Base-by-base conservation (phyloP, 2,329 filamentous ascomycete genomes). In the Exophiala viscosa region DNA sequence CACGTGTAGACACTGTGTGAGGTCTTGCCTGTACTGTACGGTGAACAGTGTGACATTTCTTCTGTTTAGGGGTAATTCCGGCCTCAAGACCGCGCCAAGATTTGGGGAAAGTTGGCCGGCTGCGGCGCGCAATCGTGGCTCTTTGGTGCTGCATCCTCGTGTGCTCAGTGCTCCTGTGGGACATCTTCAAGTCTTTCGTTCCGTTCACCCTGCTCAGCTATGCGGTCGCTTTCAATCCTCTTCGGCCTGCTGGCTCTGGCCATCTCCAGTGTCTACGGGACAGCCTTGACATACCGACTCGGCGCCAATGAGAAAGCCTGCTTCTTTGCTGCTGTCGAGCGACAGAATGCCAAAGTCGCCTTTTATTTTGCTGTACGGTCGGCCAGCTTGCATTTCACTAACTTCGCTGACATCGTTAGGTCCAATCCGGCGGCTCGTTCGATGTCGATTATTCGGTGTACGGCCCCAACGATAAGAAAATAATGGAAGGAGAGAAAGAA, bases 391-490 rank as follows among this genome's bases (percentile, higher is more conserved):
- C 5, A 10, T 11, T 14, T 48, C 41, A 28, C 28, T 34, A 41
- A 14, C 9, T n/a, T 23, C 17, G 33, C 18, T 44, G 13, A 49
- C 44, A 18, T 14, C 3, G 18, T 13, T 36, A 96, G 91, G 91
- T 96, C 42, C 93, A 99, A 95, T 92, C 91, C 7, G 93, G 93
- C 67, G 95, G 93, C 64, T 92, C 90, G 28, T 99, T 99, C 75
- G 93, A 99, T 77, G 82, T 99, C 73, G 90, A 97, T 71, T 99
- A 96, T 76, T 74, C 83, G 54, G 92, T 99, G 50, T 82, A 84
- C 45, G 90, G 89, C 15, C 93, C 95, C 23, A 82, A 81, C 61
- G 84, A 87, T 66, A 91, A 87, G 72, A 72, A 89, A 57, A 86
- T 99, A 56, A 75, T 97, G 65, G 84, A 91, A 55, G 93, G 91